Evolutionary conservation across 176 grass and related monocot genomes (phyloP).

Genomic region (Sorghum bicolor): DNA sequence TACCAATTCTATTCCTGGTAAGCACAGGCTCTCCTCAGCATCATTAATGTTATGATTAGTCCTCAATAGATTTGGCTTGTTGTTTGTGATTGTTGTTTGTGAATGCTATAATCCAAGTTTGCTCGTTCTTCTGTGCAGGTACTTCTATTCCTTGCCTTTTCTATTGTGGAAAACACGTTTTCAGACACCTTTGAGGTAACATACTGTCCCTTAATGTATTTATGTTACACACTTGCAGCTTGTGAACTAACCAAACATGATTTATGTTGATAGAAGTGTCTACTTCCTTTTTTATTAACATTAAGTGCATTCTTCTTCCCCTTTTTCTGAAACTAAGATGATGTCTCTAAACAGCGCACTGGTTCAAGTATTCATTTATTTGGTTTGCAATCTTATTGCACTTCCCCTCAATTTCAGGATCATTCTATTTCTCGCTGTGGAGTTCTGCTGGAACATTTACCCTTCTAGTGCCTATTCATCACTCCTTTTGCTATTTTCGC

Average conservation of each 20-base stretch:
- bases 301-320: background rate
- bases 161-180: constrained; percentile 83
- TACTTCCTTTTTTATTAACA: background rate
- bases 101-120: constrained; percentile 2
- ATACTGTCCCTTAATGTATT: background rate
- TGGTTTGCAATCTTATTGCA: constrained; percentile 11
- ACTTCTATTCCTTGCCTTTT: constrained; percentile 90
- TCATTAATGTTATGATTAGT: background rate
- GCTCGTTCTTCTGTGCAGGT: constrained; percentile 51
- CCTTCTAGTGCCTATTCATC: constrained; percentile 90
- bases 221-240: background rate
- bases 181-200: constrained; percentile 65
- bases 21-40: background rate
- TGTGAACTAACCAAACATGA: background rate
- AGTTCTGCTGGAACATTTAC: constrained; percentile 93
- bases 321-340: background rate
- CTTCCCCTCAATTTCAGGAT: constrained; percentile 41
- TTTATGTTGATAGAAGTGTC: background rate
- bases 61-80: background rate
- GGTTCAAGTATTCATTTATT: background rate
- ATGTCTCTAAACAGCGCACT: background rate
- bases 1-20: constrained; percentile 98
- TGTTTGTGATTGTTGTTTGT: background rate
- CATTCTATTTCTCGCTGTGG: constrained; percentile 66
- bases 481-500: constrained; percentile 56